A percentile compares a stretch with the other conserved stretches of the same genome.
Evolutionary conservation across 805 yeast genomes (phyloP).

Genomic region (Ogataea pini): DNA sequence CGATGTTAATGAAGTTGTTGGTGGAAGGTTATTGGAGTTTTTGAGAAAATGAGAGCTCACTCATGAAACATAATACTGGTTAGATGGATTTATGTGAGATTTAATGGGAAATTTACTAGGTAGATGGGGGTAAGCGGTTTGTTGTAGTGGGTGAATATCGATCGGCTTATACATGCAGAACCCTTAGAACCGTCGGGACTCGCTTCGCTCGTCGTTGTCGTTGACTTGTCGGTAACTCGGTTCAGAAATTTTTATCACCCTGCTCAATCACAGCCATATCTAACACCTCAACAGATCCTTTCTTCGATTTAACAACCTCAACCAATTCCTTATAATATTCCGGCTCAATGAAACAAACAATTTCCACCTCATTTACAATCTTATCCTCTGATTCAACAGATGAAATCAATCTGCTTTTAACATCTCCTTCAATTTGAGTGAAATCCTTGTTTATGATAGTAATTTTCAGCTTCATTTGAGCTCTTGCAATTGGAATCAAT

Average conservation of each 20-base stretch:
- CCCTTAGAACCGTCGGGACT: no score
- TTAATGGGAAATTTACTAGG: no score
- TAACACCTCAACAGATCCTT: constrained; percentile 75
- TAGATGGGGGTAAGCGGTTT: no score
- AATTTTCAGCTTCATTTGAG: constrained; percentile 86
- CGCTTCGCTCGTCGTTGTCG: no score
- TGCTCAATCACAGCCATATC: constrained; percentile 87
- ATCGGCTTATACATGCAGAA: no score
- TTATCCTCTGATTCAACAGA: constrained; percentile 32
- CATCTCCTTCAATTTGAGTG: constrained; percentile 36
- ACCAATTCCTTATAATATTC: constrained; percentile 73
- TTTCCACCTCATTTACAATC: constrained; percentile 21
- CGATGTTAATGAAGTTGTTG: constrained; percentile 67
- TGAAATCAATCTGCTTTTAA: constrained; percentile 36
- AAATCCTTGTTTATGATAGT: constrained; percentile 55
- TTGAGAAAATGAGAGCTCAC: constrained; percentile 16
- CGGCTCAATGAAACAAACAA: constrained; percentile 79
- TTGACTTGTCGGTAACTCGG: no score
- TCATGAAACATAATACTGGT: no score
- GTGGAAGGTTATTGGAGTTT: constrained; percentile 44
- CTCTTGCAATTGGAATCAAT: constrained; percentile 89
- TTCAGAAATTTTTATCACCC: constrained; percentile 37
- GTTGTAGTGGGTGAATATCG: no score
- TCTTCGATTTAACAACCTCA: constrained; percentile 57
- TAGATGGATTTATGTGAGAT: no score